Evolutionary conservation across 345 rosid genomes (phyloP), one percentile per base, ranked within the genome.

Genomic region (Chamaenerion angustifolium): DNA sequence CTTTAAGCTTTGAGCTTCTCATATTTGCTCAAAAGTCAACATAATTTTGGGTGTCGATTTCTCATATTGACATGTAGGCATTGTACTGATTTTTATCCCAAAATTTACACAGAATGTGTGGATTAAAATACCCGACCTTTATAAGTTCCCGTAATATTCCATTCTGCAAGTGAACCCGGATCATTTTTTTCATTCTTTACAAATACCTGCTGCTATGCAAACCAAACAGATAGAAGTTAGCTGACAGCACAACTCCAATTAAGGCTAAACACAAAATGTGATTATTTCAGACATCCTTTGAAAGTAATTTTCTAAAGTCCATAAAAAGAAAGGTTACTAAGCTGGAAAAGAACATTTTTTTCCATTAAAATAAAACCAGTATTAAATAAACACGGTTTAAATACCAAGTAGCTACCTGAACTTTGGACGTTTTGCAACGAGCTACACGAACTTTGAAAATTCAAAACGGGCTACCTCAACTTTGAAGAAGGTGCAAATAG

Each of bases 71-170:
- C 27, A 23, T 23, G 27, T 23, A 5, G 27, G 27, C 5, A 23
- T 5, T 23, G 27, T 5, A 23, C 2, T 2, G 27, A 23, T 23
- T 23, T 23, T 3, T 4, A 31, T 7, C 12, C 35, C 16, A 14
- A 16, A 18, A 50, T 6, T 31, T 4, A 31, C 14, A n/a, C n/a
- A n/a, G n/a, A n/a, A n/a, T n/a, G n/a, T n/a, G n/a, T 31, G 6
- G 37, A 16, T 23, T 14, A 12, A 23, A 61, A 54, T 68, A 47
- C 68, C 75, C 57, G 49, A 92, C 98, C 98, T 87, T 81, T 75
- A 68, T 87, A 92, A 48, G 98, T 87, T 72, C 98, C 98, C 12
- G 96, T 87, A 62, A 92, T 82, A 61, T 92, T 92, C 98, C 98
- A 92, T 4, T 73, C 70, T n/a, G 85, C 57, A 56, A 72, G 76